Evolutionary conservation across 768 basidiomycete genomes (phyloP).

Genomic region (Panaeolus cyanescens): DNA sequence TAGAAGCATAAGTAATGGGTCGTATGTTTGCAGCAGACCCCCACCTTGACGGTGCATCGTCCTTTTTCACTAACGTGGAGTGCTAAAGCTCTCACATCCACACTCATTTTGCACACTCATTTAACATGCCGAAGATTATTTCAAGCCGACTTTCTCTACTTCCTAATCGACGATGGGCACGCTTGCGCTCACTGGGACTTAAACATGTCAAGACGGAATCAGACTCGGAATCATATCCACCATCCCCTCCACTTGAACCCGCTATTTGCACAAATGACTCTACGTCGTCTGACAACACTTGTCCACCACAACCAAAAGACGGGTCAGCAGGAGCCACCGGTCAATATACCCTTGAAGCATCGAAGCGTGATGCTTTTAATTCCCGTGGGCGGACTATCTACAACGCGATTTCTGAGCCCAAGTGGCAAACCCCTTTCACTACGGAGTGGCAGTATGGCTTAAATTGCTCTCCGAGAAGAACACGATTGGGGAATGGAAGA

Average conservation of each 20-base stretch:
- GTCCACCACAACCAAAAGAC: neutral
- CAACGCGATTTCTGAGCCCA: neutral
- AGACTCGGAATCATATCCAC: neutral
- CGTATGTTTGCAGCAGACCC: neutral
- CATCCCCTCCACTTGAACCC: neutral
- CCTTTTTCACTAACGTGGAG: neutral
- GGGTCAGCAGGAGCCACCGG: neutral
- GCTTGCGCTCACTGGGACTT: neutral
- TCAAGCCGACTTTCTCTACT: neutral
- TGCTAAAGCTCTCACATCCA: neutral
- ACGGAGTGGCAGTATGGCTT: neutral
- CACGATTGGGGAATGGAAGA: neutral
- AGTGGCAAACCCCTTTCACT: conserved; percentile 1
- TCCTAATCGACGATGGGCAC: neutral
- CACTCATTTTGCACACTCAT: neutral
- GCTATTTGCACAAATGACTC: neutral
- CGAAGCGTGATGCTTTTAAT: conserved; percentile 3
- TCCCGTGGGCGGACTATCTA: conserved; percentile 10
- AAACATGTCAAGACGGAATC: neutral
- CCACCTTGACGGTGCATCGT: neutral
- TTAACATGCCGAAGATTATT: neutral
- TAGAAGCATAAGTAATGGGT: neutral
- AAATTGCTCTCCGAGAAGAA: neutral
- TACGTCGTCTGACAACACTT: neutral
- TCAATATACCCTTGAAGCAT: neutral